Evolutionary conservation across 176 grass and related monocot species (phyloP).

Genomic region (Triticum timopheevii): DNA sequence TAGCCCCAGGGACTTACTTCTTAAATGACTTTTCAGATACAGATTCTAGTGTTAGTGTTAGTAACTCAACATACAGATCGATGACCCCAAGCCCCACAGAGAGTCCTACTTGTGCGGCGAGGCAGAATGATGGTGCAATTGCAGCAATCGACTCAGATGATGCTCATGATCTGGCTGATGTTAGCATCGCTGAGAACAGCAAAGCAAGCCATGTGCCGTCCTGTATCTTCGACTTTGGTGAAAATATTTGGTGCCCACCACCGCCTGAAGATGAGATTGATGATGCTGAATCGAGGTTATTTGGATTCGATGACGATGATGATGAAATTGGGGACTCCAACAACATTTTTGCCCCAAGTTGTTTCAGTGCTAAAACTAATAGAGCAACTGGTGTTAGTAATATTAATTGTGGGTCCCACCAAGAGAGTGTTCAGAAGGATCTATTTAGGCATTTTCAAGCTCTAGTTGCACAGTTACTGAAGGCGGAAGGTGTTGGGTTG

Average conservation of each 20-base stretch:
- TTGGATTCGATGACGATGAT: constrained; percentile 58
- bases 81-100: constrained; percentile 56
- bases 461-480: constrained; percentile 80
- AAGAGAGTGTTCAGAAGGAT: constrained; percentile 40
- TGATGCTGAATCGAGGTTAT: constrained; percentile 57
- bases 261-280: constrained; percentile 56
- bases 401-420: constrained; percentile 24
- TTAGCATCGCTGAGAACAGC: not conserved
- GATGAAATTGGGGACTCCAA: constrained; percentile 41
- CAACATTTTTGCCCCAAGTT: constrained; percentile 28
- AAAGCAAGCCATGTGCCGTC: constrained; percentile 10
- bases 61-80: constrained; percentile 49
- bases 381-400: not conserved
- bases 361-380: constrained; percentile 30
- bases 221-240: constrained; percentile 50
- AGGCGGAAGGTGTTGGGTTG: constrained; percentile 57
- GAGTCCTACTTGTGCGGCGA: constrained; percentile 48
- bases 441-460: constrained; percentile 64
- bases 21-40: constrained; percentile 75
- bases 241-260: constrained; percentile 55
- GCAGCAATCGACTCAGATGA: constrained; percentile 30
- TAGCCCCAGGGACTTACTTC: constrained; percentile 45
- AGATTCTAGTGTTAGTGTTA: constrained; percentile 66
- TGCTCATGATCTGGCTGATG: constrained; percentile 6
- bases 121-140: constrained; percentile 30